These are phyloP conservation scores for Kalmusia sp. DNA, from an alignment of 2,329 filamentous ascomycete species.

Conservation along the genomic window DNA sequence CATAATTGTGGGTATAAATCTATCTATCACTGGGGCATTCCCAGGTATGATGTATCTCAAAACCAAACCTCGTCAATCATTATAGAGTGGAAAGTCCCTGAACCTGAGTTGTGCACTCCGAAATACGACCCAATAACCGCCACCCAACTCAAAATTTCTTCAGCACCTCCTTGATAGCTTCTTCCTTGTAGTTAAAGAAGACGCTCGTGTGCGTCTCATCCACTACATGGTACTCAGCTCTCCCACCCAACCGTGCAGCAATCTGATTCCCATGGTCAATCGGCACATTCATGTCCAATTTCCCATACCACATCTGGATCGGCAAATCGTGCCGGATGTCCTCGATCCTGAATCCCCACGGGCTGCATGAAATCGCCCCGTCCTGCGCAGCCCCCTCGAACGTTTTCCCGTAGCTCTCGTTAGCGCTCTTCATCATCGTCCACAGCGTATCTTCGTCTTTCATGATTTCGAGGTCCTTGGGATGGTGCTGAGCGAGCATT, in stretches of 20 bases:
- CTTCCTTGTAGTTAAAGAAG: conserved; percentile 12
- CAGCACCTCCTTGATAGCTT: conserved; percentile 14
- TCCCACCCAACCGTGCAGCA: conserved; percentile 36
- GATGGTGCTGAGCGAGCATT: conserved; percentile 5
- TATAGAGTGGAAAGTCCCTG: too few species aligned
- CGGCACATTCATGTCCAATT: conserved; percentile 41
- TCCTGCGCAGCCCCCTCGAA: conserved; percentile 38
- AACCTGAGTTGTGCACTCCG: too few species aligned
- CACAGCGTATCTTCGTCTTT: conserved; percentile 29
- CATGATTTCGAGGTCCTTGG: conserved; percentile 32
- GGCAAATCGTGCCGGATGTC: conserved; percentile 46
- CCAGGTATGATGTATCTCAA: too few species aligned
- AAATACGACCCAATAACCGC: too few species aligned
- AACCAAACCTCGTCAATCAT: too few species aligned
- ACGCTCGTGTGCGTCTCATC: conserved; percentile 46
- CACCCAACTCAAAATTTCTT: conserved; percentile 7
- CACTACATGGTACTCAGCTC: conserved; percentile 34
- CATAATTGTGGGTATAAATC: too few species aligned
- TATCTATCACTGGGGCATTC: too few species aligned
- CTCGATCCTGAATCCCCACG: conserved; percentile 45
- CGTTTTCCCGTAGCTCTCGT: conserved; percentile 40
- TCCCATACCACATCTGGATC: conserved; percentile 49
- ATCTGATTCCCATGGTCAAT: conserved; percentile 42
- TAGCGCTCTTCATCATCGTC: conserved; percentile 22
- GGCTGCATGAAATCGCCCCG: conserved; percentile 31